Evolutionary conservation across 768 basidiomycete genomes (phyloP).

Genomic region (Thelephora aurantiotincta): DNA sequence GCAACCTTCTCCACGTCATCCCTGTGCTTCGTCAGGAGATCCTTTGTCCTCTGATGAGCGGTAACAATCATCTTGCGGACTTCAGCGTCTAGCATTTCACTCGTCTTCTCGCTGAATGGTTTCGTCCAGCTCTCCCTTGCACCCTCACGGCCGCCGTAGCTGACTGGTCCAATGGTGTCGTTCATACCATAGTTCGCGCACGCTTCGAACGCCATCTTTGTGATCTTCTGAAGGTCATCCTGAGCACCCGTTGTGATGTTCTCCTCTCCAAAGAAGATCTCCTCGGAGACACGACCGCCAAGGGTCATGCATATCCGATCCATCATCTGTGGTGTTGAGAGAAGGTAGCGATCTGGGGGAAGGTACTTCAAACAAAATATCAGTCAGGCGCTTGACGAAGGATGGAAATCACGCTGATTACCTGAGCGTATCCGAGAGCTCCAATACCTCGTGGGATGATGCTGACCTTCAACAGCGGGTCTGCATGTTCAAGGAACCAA

Average conservation of each 20-base stretch:
- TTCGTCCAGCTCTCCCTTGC: constrained; percentile 87
- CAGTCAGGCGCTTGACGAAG: background rate
- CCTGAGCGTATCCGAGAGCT: constrained; percentile 93
- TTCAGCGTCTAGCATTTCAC: constrained; percentile 80
- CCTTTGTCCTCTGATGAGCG: constrained; percentile 74
- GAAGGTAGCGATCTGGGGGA: constrained; percentile 89
- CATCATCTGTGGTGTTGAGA: constrained; percentile 86
- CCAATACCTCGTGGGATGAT: constrained; percentile 96
- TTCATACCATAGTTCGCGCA: constrained; percentile 98
- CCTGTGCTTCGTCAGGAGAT: constrained; percentile 67
- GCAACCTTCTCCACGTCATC: constrained; percentile 93
- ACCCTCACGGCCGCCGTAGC: constrained; percentile 82
- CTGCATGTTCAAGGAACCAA: constrained; percentile 97
- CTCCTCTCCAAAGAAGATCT: constrained; percentile 87
- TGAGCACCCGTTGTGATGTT: constrained; percentile 97
- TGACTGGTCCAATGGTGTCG: constrained; percentile 84
- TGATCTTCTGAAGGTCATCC: constrained; percentile 97
- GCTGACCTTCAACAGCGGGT: constrained; percentile 92
- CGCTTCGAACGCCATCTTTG: constrained; percentile 92
- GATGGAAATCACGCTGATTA: constrained; percentile 15
- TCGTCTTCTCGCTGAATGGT: constrained; percentile 96
- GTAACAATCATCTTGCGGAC: constrained; percentile 92
- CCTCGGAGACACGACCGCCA: constrained; percentile 94
- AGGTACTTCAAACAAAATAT: constrained; percentile 46
- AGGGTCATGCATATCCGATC: constrained; percentile 98